These are phyloP conservation scores for Trichoderma asperellum DNA, from an alignment of 2,329 filamentous ascomycete species.

Conservation along the genomic window DNA sequence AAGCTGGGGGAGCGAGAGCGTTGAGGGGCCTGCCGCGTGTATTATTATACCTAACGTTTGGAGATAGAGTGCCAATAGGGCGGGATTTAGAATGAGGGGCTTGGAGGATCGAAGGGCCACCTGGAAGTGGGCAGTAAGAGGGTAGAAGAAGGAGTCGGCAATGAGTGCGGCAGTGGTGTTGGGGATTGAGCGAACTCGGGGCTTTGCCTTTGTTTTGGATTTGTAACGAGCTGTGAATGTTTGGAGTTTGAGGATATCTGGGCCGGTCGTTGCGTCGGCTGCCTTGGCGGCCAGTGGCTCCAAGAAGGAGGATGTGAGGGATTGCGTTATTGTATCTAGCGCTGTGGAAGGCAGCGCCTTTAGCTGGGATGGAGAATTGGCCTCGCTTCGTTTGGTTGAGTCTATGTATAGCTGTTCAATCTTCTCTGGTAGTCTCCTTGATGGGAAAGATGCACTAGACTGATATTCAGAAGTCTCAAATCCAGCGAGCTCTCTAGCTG, in stretches of 20 bases:
- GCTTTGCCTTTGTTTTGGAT: conserved; percentile 41
- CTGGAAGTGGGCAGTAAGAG: conserved; percentile 80
- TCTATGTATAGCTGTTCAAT: conserved; percentile 72
- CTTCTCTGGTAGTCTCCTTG: conserved; percentile 73
- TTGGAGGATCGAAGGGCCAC: conserved; percentile 60
- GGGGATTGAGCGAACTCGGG: conserved; percentile 61
- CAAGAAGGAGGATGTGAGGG: conserved; percentile 73
- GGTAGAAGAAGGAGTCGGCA: conserved; percentile 79
- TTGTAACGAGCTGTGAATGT: conserved; percentile 73
- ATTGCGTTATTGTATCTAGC: conserved; percentile 69
- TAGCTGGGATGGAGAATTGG: conserved; percentile 43
- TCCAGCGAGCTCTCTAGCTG: conserved; percentile 83
- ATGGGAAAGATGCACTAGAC: conserved; percentile 67
- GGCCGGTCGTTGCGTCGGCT: conserved; percentile 78
- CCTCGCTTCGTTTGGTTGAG: conserved; percentile 35
- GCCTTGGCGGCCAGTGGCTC: conserved; percentile 80
- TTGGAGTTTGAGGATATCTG: conserved; percentile 83
- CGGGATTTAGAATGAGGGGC: conserved; percentile 69
- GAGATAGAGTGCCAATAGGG: conserved; percentile 77
- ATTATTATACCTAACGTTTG: conserved; percentile 85
- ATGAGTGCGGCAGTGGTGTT: conserved; percentile 81
- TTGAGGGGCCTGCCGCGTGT: conserved; percentile 80
- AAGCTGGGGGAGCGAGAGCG: conserved; percentile 74
- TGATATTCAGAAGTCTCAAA: conserved; percentile 63
- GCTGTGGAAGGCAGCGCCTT: conserved; percentile 60